phyloP scores from a whole-genome alignment of 805 yeast species.

The Jamesozyma jinghongensis region DNA sequence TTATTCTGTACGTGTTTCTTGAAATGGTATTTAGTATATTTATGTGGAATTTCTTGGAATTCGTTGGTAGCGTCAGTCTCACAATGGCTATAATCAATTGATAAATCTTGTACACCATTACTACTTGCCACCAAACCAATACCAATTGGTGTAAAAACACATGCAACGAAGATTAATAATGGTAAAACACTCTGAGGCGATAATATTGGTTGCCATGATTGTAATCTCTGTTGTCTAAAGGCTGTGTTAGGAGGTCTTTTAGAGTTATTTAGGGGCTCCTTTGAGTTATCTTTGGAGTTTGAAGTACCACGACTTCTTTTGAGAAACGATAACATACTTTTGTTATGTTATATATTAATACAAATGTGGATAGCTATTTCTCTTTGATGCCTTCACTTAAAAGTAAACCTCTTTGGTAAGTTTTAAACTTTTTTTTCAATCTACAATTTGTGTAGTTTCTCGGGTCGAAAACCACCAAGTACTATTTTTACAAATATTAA shows the following conservation, averaged over 20 bases:
- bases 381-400: no score
- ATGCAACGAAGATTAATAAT: slow-evolving; percentile 58
- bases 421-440: neutral
- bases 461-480: no score
- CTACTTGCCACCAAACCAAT: slow-evolving; percentile 74
- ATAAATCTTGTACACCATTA: slow-evolving; percentile 65
- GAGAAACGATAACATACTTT: slow-evolving; percentile 2
- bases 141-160: slow-evolving; percentile 86
- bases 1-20: slow-evolving; percentile 27
- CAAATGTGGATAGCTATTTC: neutral
- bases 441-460: neutral
- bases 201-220: slow-evolving; percentile 73
- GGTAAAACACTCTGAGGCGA: slow-evolving; percentile 91
- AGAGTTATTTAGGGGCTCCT: slow-evolving; percentile 19
- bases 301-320: neutral
- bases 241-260: slow-evolving; percentile 65
- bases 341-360: no score
- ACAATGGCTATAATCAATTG: slow-evolving; percentile 72
- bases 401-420: no score
- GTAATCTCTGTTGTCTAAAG: slow-evolving; percentile 61
- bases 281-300: neutral
- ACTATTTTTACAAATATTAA: neutral
- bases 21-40: slow-evolving; percentile 55
- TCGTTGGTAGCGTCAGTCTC: slow-evolving; percentile 37
- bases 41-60: slow-evolving; percentile 47